Percentiles rank a stretch among this genome's conserved stretches.
These are phyloP conservation scores for Lunasporangiospora selenospora DNA, from an alignment of 192 early-diverging fungal species.

Conservation along the genomic window DNA sequence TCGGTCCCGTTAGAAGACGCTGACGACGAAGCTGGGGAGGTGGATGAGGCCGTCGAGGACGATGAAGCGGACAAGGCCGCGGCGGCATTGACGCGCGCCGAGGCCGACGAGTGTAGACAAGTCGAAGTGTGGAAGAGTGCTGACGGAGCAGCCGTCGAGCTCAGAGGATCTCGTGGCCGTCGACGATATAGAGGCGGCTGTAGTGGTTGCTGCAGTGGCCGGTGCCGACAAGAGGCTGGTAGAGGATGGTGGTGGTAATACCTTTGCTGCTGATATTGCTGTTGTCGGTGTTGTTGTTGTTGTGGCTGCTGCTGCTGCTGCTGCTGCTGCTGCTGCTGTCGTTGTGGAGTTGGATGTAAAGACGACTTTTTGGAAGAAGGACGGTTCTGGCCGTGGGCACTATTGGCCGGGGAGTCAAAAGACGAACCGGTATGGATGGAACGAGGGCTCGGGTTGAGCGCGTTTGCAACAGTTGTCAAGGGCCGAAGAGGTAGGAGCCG, in stretches of 20 bases:
- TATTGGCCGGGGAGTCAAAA: no score
- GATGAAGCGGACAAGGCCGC: slow-evolving; percentile 7
- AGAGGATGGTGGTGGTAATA: slow-evolving; percentile 7
- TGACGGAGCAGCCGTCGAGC: neutral
- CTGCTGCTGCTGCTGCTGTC: slow-evolving; percentile 8
- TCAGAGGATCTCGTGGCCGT: no score
- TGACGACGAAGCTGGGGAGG: slow-evolving; percentile 1
- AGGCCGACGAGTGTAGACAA: slow-evolving; percentile 30
- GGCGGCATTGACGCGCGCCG: slow-evolving; percentile 3
- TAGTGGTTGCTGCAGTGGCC: no score
- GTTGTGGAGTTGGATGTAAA: slow-evolving; percentile 1
- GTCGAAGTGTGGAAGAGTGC: neutral
- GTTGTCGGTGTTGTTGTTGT: neutral
- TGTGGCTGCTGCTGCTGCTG: slow-evolving; percentile 7
- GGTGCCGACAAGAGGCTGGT: no score
- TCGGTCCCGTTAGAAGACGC: slow-evolving; percentile 1
- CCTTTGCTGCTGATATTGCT: neutral
- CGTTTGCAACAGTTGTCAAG: no score
- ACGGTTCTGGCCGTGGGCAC: no score
- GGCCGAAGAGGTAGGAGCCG: slow-evolving; percentile 24
- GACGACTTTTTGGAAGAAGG: no score
- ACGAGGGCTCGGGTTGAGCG: slow-evolving; percentile 4
- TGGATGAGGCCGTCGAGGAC: slow-evolving; percentile 5
- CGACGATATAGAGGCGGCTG: no score
- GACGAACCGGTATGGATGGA: slow-evolving; percentile 22